Evolutionary conservation across 306 rosid species (phyloP), one percentile per base, ranked within the genome.

Genomic region (Cicer chorassanicum): DNA sequence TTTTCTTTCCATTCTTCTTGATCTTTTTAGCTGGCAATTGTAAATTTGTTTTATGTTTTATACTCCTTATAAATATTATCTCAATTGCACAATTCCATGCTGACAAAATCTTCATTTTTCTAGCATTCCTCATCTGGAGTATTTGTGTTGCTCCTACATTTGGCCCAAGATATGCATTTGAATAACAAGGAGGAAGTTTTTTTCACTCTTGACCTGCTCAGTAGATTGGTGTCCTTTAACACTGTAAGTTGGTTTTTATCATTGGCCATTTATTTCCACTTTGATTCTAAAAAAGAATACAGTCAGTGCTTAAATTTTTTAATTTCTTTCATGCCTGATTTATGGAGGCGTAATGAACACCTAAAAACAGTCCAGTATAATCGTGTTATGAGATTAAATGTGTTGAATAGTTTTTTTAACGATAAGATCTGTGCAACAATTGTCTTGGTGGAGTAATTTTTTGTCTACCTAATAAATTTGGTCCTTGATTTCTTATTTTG

Each of bases 51-150:
- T 65, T 40, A 45, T 66, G 24, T 61, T 72, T 77, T 55, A 38
- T 48, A 62, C 55, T 36, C 60, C 54, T 76, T 41, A 74, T 79
- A 45, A 54, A 68, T 45, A 77, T 84, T 53, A 53, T 57, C 73
- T 43, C 44, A 70, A 29, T 41, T 70, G 55, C 73, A 65, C 69
- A 53, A 40, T 62, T 73, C 42, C 42, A 64, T 65, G 64, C 75
- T 82, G 78, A 84, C 62, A 4, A 49, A 66, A 54, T 79, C 54
- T 77, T 82, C 24, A 19, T 49, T 80, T 88, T 62, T 83, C 61
- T 78, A 93, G 98, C 73, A 84, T 83, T 82, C 83, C 72, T 81
- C 87, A 64, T 91, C 96, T 55, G 98, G 94, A 63, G 67, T 93
- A 82, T 88, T 77, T 70, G 85, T 89, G 41, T 85, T 93, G 81